Conservation (phyloP, 2,329 filamentous ascomycete genomes). For the Cladosporium sp. region DNA sequence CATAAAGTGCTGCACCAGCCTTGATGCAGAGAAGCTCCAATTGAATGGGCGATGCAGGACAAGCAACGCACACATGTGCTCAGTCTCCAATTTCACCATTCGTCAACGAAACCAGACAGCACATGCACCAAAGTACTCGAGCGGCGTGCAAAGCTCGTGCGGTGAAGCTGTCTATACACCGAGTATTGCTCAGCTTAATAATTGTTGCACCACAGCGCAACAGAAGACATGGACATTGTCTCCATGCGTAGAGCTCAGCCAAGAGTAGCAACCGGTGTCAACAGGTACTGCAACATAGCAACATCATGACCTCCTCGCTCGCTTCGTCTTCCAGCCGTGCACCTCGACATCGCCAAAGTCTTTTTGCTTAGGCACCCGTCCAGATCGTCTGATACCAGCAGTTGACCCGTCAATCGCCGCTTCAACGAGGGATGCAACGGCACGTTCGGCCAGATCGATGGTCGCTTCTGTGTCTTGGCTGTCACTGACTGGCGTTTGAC, state of each 20-base stretch:
- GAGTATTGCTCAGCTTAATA: not conserved
- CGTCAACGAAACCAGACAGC: not conserved
- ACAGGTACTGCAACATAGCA: not conserved
- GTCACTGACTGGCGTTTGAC: not conserved
- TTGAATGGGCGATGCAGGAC: not conserved
- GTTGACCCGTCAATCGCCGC: not conserved
- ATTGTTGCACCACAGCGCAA: not conserved
- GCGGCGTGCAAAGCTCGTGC: not conserved
- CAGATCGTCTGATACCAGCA: not conserved
- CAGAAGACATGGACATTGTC: not conserved
- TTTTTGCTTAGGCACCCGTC: not conserved
- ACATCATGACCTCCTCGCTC: not conserved
- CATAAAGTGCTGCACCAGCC: not conserved
- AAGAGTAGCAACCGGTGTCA: not conserved
- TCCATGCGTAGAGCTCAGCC: not conserved
- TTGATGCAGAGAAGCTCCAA: not conserved
- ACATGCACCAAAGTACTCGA: not conserved
- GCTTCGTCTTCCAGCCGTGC: not conserved
- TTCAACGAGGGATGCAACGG: not conserved
- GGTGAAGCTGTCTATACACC: not conserved
- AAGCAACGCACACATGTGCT: not conserved
- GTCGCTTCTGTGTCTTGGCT: not conserved
- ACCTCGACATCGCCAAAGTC: conserved; percentile 13
- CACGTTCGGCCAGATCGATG: not conserved
- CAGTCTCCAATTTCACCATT: not conserved